Evolutionary conservation across 1,139 yeast species (phyloP).

Genomic region (Yamadazyma triangularis): DNA sequence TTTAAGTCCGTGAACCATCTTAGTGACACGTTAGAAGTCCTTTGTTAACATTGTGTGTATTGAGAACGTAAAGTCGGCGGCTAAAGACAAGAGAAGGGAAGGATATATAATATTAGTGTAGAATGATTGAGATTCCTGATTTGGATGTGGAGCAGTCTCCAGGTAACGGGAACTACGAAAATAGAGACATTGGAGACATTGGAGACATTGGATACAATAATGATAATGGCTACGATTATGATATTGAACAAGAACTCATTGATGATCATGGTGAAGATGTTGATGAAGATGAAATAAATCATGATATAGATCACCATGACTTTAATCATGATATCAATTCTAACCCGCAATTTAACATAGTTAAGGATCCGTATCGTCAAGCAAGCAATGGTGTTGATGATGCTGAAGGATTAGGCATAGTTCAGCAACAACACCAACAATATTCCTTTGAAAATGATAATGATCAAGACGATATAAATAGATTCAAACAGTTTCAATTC

Average conservation of each 20-base stretch:
- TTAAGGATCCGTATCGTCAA: constrained; percentile 1
- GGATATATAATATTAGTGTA: too few species aligned
- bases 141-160: constrained; percentile 19
- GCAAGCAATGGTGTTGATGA: not conserved
- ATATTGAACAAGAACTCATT: constrained; percentile 7
- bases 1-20: too few species aligned
- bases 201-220: constrained; percentile 3
- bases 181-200: not conserved
- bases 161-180: not conserved
- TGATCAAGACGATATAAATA: constrained; percentile 5
- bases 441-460: not conserved
- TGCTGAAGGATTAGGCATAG: not conserved
- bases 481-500: constrained; percentile 8
- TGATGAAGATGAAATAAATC: constrained; percentile 1
- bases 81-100: too few species aligned
- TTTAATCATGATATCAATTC: constrained; percentile 5
- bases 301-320: too few species aligned
- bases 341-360: not conserved
- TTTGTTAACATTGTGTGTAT: too few species aligned
- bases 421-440: not conserved
- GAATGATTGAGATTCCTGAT: constrained; percentile 41
- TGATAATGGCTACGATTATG: constrained; percentile 10
- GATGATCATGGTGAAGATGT: not conserved
- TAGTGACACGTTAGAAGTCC: too few species aligned
- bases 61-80: too few species aligned